Conservation (phyloP, 2,329 filamentous ascomycete genomes). For the Aureobasidium sp. region DNA sequence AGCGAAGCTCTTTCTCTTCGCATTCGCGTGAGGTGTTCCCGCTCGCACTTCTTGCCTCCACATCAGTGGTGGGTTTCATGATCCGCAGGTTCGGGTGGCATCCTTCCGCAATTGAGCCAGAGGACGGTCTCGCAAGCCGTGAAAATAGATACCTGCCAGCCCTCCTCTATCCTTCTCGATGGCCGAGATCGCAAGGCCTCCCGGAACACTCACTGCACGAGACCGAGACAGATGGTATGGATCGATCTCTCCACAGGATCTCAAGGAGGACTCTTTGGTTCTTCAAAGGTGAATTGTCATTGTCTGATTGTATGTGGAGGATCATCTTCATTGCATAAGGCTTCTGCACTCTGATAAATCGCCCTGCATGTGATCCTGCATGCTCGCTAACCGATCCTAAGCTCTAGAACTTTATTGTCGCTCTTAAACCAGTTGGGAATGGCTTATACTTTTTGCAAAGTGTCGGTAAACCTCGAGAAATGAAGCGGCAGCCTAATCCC, state of each 20-base stretch:
- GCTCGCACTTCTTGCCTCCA: not conserved
- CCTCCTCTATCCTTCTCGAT: too few species aligned
- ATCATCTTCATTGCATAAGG: not conserved
- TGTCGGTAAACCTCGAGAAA: conserved; percentile 1
- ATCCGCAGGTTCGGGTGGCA: not conserved
- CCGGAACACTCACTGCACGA: not conserved
- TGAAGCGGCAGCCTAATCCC: not conserved
- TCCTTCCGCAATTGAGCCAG: not conserved
- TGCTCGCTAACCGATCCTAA: conserved; percentile 1
- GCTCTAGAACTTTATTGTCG: not conserved
- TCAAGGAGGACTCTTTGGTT: not conserved
- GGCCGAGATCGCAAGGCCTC: not conserved
- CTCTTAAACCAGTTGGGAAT: not conserved
- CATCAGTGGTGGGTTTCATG: not conserved
- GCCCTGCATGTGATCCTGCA: not conserved
- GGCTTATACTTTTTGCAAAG: not conserved
- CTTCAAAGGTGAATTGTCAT: not conserved
- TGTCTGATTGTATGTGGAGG: not conserved
- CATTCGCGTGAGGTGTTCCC: not conserved
- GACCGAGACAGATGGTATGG: not conserved
- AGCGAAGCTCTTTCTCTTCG: too few species aligned
- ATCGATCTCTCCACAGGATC: not conserved
- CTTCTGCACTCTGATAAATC: not conserved
- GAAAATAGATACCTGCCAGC: not conserved
- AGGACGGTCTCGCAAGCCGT: not conserved